phyloP scores from a whole-genome alignment of 805 yeast species.

The Yamadazyma tumulicola region DNA sequence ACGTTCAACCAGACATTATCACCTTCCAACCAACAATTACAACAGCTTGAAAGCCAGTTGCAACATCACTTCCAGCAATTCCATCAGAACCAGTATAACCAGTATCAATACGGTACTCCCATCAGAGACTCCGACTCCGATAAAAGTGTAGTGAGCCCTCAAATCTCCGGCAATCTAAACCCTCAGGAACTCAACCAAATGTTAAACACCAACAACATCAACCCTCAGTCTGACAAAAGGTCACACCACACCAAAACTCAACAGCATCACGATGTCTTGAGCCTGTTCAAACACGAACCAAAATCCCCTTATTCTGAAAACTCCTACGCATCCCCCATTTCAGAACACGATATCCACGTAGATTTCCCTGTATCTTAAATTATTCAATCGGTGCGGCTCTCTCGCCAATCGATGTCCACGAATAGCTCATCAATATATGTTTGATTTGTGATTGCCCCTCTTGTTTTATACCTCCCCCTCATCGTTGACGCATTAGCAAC shows the following conservation, averaged over 20 bases:
- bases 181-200: too few relatives aligned
- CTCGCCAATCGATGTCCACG: too few relatives aligned
- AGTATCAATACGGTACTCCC: constrained; percentile 12
- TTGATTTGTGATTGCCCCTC: too few relatives aligned
- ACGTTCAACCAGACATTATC: constrained; percentile 13
- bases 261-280: neutral
- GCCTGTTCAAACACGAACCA: too few relatives aligned
- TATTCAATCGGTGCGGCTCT: too few relatives aligned
- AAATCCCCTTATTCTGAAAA: too few relatives aligned
- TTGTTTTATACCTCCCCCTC: too few relatives aligned
- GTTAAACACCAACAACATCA: neutral
- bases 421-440: too few relatives aligned
- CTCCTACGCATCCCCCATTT: too few relatives aligned
- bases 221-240: neutral
- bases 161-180: neutral
- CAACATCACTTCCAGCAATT: constrained; percentile 15
- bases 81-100: constrained; percentile 13
- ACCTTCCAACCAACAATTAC: constrained; percentile 14
- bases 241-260: neutral
- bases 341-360: too few relatives aligned
- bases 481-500: too few relatives aligned
- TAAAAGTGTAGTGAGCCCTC: neutral
- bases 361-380: too few relatives aligned
- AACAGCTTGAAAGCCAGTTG: constrained; percentile 14
- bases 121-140: neutral